Base-by-base conservation (phyloP, 2,329 filamentous ascomycete genomes). In the Phoma sp. region DNA sequence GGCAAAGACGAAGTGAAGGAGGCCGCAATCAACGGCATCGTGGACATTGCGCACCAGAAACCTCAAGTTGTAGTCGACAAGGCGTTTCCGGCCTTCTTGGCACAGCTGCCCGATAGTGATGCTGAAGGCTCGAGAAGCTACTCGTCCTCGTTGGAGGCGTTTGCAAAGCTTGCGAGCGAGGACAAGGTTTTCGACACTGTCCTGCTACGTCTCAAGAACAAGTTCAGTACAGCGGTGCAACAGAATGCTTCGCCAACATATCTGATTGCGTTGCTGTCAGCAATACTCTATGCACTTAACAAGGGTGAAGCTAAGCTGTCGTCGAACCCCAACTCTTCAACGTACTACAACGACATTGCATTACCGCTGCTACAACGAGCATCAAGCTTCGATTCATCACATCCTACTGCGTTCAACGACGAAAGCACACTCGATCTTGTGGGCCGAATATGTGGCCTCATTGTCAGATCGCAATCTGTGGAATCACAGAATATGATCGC, bases 51-150 rank as follows among this genome's bases (percentile, higher is more conserved):
- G 6, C 83, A 83, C 56, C 80, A 85, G 55, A 87, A 86, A 63
- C 84, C 86, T 17, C 80, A 82, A 41, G 74, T 87, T 10, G 84
- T 89, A 25, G 83, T 87, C 64, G 82, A 87, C 41, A 85, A 86
- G 52, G 85, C 86, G 0, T 85, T 89, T 63, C 87, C 87, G 24
- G 84, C 84, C 5, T 88, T 89, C 67, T 81, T 89, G 72, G 85
- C 86, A 3, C 82, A 84, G 35, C 73, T 90, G 3, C 87, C 87
- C 1, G 86, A 87, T 56, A 76, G 75, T 2, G 82, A 83, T 52
- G 73, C 76, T n/a, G 78, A 81, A 17, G 74, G 75, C 3, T 72
- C 77, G 9, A 66, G 65, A 6, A 70, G 72, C 6, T 87, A 87
- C 63, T 65, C 82, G n/a, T 74, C 80, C 5, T 83, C 85, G 0